phyloP scores from a whole-genome alignment of 1,139 yeast species.

The Yamadazyma triangularis region DNA sequence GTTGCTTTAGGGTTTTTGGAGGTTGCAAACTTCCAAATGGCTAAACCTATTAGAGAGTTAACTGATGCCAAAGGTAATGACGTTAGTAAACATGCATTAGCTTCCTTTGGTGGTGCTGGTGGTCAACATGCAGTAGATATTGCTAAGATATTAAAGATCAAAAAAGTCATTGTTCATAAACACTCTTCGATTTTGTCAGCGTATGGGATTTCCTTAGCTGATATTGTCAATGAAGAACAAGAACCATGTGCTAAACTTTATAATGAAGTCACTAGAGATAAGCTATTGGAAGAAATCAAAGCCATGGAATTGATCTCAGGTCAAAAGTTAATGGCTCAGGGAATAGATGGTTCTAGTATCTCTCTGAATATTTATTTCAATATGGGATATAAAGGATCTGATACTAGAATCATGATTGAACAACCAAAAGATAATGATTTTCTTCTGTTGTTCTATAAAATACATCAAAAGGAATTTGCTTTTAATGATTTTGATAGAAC shows the following conservation, averaged over 20 bases:
- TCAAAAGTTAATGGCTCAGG: slow-evolving; percentile 13
- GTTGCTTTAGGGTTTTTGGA: slow-evolving; percentile 19
- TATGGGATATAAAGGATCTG: slow-evolving; percentile 21
- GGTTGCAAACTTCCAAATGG: slow-evolving; percentile 20
- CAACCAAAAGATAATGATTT: slow-evolving; percentile 18
- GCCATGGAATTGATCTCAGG: slow-evolving; percentile 7
- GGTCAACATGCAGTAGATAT: slow-evolving; percentile 19
- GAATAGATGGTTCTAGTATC: slow-evolving; percentile 12
- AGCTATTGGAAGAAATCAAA: slow-evolving; percentile 10
- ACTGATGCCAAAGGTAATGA: slow-evolving; percentile 20
- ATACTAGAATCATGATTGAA: slow-evolving; percentile 16
- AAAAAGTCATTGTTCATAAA: slow-evolving; percentile 16
- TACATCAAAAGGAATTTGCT: slow-evolving; percentile 68
- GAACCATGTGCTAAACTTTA: slow-evolving; percentile 14
- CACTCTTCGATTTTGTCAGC: slow-evolving; percentile 19
- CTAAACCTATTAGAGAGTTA: slow-evolving; percentile 18
- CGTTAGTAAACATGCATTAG: slow-evolving; percentile 16
- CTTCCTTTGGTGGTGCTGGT: slow-evolving; percentile 21
- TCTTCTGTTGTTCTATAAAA: slow-evolving; percentile 36
- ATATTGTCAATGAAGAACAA: slow-evolving; percentile 16
- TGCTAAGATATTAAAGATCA: slow-evolving; percentile 17
- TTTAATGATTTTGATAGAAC: slow-evolving; percentile 53
- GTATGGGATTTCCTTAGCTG: slow-evolving; percentile 18
- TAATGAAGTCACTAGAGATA: slow-evolving; percentile 6
- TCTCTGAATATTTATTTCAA: slow-evolving; percentile 12